A percentile compares a stretch with the other conserved stretches of the same genome.
Conservation (phyloP, 495 filamentous ascomycete species). For the Aspergillus diversus region DNA sequence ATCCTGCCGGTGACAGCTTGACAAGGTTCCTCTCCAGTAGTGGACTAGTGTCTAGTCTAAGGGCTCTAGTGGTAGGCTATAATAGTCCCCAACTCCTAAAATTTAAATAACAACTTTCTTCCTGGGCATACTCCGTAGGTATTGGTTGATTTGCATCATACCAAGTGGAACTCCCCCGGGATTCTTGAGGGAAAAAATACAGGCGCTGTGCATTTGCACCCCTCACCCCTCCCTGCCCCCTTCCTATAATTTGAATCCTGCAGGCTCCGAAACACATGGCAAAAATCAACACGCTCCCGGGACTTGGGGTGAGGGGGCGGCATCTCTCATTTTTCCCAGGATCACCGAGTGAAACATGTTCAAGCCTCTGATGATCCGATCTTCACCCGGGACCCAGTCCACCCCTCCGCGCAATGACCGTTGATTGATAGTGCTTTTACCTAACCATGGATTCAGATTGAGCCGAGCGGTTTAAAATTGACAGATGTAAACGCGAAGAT, state of each 20-base stretch:
- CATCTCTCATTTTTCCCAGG: not conserved
- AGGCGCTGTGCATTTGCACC: not conserved
- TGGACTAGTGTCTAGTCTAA: not conserved
- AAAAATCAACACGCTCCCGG: not conserved
- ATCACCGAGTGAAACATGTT: slow-evolving; percentile 12
- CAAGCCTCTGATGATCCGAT: slow-evolving; percentile 12
- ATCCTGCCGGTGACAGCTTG: slow-evolving; percentile 1
- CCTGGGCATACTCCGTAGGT: not conserved
- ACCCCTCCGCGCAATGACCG: not conserved
- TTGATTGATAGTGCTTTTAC: not conserved
- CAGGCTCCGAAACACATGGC: not conserved
- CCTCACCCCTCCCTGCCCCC: no score
- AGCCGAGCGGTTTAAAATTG: not conserved
- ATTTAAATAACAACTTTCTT: not conserved
- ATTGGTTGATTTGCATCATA: not conserved
- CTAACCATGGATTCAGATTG: slow-evolving; percentile 3
- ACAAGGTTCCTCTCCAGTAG: not conserved
- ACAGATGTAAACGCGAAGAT: not conserved
- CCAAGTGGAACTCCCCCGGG: not conserved
- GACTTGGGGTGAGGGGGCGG: no score
- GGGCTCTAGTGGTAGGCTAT: not conserved
- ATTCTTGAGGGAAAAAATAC: not conserved
- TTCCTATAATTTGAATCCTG: not conserved
- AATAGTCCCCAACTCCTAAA: not conserved
- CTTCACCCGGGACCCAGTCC: slow-evolving; percentile 5